Conservation (phyloP, 176 grass and related monocot species). For the Ananas comosus region DNA sequence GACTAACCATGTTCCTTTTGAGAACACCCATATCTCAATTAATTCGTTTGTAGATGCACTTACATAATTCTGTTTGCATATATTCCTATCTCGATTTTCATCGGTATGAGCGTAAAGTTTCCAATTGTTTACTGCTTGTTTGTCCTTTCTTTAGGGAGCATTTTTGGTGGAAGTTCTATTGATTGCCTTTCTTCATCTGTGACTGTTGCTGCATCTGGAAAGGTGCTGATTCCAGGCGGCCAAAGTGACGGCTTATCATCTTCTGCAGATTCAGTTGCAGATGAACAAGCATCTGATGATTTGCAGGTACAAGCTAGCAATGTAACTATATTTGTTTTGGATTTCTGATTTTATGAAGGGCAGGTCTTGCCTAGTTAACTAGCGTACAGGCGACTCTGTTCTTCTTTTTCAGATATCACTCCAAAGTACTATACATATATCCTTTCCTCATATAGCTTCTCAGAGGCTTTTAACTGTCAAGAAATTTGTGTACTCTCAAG, state of each 20-base stretch:
- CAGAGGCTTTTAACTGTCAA: background rate
- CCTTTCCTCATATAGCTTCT: background rate
- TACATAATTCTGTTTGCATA: no score
- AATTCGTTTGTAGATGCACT: no score
- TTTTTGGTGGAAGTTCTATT: slow-evolving; percentile 25
- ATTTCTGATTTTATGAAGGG: background rate
- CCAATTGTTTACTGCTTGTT: background rate
- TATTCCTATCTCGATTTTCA: no score
- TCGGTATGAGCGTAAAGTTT: background rate
- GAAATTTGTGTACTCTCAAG: background rate
- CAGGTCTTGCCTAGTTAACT: no score
- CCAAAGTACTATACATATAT: background rate
- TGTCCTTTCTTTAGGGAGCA: slow-evolving; percentile 14
- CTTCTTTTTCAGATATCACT: background rate
- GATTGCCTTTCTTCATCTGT: slow-evolving; percentile 13
- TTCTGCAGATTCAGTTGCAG: slow-evolving; percentile 10
- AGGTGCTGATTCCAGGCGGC: slow-evolving; percentile 51
- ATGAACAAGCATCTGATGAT: slow-evolving; percentile 27
- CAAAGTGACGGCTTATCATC: slow-evolving; percentile 31
- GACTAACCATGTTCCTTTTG: no score
- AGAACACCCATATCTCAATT: no score
- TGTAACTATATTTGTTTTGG: slow-evolving; percentile 15
- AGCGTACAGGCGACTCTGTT: background rate
- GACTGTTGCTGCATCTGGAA: slow-evolving; percentile 20
- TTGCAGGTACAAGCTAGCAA: slow-evolving; percentile 26